These are phyloP conservation scores for Ophiostoma sp. DNA, from an alignment of 2,329 filamentous ascomycete genomes.

Conservation along the genomic window DNA sequence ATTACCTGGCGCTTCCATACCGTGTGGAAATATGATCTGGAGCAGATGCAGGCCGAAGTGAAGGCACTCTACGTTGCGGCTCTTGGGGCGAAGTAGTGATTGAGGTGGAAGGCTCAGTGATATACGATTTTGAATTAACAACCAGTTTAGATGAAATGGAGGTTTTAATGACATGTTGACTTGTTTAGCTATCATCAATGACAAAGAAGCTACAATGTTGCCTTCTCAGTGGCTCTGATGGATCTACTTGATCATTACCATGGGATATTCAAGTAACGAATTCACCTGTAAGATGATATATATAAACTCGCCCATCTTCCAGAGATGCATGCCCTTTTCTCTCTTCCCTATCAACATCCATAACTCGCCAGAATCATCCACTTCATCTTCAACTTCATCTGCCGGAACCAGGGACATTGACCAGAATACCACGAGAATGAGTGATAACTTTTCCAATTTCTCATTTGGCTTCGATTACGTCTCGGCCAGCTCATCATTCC, in stretches of 20 bases:
- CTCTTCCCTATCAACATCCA: neutral
- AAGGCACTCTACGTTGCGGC: slow-evolving; percentile 7
- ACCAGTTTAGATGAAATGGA: neutral
- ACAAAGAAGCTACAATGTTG: neutral
- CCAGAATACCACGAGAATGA: neutral
- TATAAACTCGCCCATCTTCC: neutral
- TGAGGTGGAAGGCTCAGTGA: neutral
- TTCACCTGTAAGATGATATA: neutral
- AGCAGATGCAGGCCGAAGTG: slow-evolving; percentile 37
- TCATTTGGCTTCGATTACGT: neutral
- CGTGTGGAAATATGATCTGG: slow-evolving; percentile 43
- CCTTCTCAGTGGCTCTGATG: neutral
- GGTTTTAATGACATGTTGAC: neutral
- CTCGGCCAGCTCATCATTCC: neutral
- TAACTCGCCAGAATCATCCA: neutral
- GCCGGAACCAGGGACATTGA: neutral
- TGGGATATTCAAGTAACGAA: neutral
- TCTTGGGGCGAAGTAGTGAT: neutral
- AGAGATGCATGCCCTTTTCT: neutral
- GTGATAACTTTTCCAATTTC: neutral
- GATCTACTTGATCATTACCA: neutral
- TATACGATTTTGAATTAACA: neutral
- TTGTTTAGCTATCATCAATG: neutral
- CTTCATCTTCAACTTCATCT: neutral
- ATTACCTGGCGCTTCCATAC: slow-evolving; percentile 40